These are phyloP conservation scores for Lentinula guzmanii DNA, from an alignment of 768 basidiomycete species.

Conservation along the genomic window DNA sequence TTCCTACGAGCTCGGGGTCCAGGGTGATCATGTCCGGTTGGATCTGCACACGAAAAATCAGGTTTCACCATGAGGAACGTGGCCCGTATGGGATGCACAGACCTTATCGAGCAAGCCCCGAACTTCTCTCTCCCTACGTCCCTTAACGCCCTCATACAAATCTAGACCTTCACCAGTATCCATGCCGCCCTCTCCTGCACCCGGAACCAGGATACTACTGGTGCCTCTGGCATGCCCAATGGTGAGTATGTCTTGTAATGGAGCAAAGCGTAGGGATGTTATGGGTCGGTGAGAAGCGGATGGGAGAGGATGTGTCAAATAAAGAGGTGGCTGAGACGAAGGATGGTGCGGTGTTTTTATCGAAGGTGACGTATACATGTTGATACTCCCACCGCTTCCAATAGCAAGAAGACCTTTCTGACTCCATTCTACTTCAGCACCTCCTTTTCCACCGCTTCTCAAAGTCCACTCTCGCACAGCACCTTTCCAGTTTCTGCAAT, in stretches of 20 bases:
- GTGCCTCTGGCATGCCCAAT: conserved; percentile 76
- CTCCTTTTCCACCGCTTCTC: conserved; percentile 49
- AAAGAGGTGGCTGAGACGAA: conserved; percentile 66
- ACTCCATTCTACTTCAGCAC: conserved; percentile 78
- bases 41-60: conserved; percentile 41
- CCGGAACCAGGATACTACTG: conserved; percentile 84
- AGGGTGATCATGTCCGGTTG: conserved; percentile 90
- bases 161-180: conserved; percentile 84
- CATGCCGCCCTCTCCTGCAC: conserved; percentile 91
- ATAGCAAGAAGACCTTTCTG: conserved; percentile 79
- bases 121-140: conserved; percentile 86
- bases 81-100: conserved; percentile 1
- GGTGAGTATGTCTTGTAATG: conserved; percentile 81
- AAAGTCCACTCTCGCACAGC: conserved; percentile 67
- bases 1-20: conserved; percentile 72
- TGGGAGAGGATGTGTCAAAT: conserved; percentile 83
- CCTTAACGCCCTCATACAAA: conserved; percentile 83
- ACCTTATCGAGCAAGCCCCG: conserved; percentile 88
- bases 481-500: conserved; percentile 93
- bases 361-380: conserved; percentile 70
- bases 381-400: conserved; percentile 77
- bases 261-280: conserved; percentile 73
- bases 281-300: conserved; percentile 52
- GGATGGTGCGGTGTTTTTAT: conserved; percentile 52
- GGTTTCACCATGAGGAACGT: too few species aligned